Percentiles rank a stretch among this genome's conserved stretches.
Conservation (phyloP, 805 yeast genomes). For the Wickerhamomyces canadensis region DNA sequence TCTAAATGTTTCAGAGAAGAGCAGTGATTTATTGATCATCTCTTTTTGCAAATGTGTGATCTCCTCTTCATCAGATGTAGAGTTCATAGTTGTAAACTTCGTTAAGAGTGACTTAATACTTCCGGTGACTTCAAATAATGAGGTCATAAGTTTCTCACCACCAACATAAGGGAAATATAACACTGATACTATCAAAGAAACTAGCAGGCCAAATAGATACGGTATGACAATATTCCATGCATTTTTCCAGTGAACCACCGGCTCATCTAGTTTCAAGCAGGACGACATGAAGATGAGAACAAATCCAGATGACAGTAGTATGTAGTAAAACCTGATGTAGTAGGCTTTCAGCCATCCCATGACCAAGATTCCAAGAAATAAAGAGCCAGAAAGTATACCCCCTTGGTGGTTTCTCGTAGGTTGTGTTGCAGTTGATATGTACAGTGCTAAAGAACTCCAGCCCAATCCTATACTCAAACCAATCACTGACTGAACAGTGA, state of each 20-base stretch:
- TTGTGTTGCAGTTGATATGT: slow-evolving; percentile 34
- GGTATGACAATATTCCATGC: slow-evolving; percentile 41
- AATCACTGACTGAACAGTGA: slow-evolving; percentile 32
- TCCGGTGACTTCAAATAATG: slow-evolving; percentile 21
- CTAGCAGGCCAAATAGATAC: slow-evolving; percentile 36
- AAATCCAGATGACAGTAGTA: slow-evolving; percentile 30
- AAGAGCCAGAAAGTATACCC: slow-evolving; percentile 38
- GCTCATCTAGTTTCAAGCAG: slow-evolving; percentile 22
- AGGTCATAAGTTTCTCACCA: slow-evolving; percentile 26
- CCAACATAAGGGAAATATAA: slow-evolving; percentile 37
- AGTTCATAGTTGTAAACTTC: slow-evolving; percentile 4
- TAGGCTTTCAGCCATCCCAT: slow-evolving; percentile 38
- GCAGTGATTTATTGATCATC: slow-evolving; percentile 28
- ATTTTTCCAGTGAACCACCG: slow-evolving; percentile 26
- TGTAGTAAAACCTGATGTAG: slow-evolving; percentile 35
- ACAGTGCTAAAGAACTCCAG: slow-evolving; percentile 39
- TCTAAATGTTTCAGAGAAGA: slow-evolving; percentile 35
- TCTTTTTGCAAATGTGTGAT: slow-evolving; percentile 21
- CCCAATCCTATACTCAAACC: slow-evolving; percentile 39
- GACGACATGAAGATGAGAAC: slow-evolving; percentile 30
- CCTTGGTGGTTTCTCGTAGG: slow-evolving; percentile 39
- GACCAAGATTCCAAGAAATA: slow-evolving; percentile 31
- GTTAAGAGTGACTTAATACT: slow-evolving; percentile 23
- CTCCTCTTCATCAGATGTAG: slow-evolving; percentile 9
- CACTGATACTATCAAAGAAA: slow-evolving; percentile 31